phyloP scores from a whole-genome alignment of 345 rosid genomes.

The Durio zibethinus region DNA sequence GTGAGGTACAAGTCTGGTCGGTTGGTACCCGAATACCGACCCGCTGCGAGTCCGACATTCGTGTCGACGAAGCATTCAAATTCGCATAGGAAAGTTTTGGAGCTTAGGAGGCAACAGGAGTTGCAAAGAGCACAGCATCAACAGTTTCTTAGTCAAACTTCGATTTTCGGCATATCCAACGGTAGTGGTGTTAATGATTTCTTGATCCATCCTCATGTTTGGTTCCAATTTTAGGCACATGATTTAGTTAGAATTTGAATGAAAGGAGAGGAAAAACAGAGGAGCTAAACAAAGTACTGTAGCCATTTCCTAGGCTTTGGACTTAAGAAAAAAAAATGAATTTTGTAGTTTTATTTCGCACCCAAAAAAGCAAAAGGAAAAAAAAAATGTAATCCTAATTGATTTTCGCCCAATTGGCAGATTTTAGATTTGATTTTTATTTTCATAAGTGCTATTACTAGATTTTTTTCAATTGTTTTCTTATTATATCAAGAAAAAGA shows the following conservation, averaged over 20 bases:
- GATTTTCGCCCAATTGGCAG: conserved; percentile 12
- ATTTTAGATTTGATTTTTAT: background rate
- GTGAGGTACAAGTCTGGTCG: conserved; percentile 72
- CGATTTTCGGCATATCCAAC: conserved; percentile 43
- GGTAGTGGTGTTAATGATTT: conserved; percentile 47
- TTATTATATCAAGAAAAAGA: background rate
- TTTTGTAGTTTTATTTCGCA: background rate
- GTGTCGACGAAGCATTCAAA: conserved; percentile 57
- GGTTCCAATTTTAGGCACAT: conserved; percentile 45
- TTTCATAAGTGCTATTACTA: background rate
- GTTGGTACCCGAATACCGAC: conserved; percentile 66
- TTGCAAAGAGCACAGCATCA: conserved; percentile 38
- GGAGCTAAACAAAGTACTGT: conserved; percentile 4
- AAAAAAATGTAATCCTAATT: conserved; percentile 1
- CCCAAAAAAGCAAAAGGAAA: background rate
- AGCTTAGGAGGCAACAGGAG: conserved; percentile 64
- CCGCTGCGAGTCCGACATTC: conserved; percentile 74
- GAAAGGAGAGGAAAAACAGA: background rate
- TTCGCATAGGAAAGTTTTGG: conserved; percentile 76
- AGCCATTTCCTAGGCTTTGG: background rate
- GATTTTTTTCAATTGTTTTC: no score
- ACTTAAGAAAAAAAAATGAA: background rate
- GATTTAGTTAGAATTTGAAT: conserved; percentile 30
- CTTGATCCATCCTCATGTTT: conserved; percentile 41
- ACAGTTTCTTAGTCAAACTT: conserved; percentile 40